Conservation (phyloP, 139 green algal species). For the Marvania coccoides region DNA sequence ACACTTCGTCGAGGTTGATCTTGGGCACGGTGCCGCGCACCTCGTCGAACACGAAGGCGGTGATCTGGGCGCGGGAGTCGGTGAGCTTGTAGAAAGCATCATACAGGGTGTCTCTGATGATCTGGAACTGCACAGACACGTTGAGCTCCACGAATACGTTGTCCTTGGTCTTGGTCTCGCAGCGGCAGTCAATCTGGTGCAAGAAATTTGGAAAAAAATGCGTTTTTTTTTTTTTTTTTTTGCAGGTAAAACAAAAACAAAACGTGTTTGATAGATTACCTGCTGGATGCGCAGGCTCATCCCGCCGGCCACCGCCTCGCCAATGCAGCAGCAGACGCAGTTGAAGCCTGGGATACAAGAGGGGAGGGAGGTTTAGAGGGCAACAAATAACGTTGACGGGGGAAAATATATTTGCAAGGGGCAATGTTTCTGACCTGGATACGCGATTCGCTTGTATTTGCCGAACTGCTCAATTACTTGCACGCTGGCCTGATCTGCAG, state of each 20-base stretch:
- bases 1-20: conserved; percentile 57
- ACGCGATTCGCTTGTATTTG: conserved; percentile 34
- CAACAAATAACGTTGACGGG: background rate
- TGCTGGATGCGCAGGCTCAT: conserved; percentile 65
- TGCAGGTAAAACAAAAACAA: too few relatives aligned
- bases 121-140: conserved; percentile 72
- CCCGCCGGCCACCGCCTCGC: conserved; percentile 38
- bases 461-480: conserved; percentile 35
- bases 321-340: conserved; percentile 40
- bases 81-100: conserved; percentile 82
- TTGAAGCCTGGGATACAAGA: conserved; percentile 59
- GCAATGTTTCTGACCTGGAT: conserved; percentile 18
- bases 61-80: conserved; percentile 50
- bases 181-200: conserved; percentile 22
- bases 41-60: conserved; percentile 62
- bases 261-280: too few relatives aligned
- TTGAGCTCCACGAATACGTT: conserved; percentile 72
- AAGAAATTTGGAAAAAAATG: too few relatives aligned
- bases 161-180: conserved; percentile 77
- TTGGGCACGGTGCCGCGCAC: conserved; percentile 56
- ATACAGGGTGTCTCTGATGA: conserved; percentile 48
- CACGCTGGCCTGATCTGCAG: conserved; percentile 25
- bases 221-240: too few relatives aligned
- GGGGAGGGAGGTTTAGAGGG: too few relatives aligned
- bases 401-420: background rate